A percentile compares a stretch with the other conserved stretches of the same genome.
These are phyloP conservation scores for Fusarium pininemorale DNA, from an alignment of 2,329 filamentous ascomycete species.

Conservation along the genomic window DNA sequence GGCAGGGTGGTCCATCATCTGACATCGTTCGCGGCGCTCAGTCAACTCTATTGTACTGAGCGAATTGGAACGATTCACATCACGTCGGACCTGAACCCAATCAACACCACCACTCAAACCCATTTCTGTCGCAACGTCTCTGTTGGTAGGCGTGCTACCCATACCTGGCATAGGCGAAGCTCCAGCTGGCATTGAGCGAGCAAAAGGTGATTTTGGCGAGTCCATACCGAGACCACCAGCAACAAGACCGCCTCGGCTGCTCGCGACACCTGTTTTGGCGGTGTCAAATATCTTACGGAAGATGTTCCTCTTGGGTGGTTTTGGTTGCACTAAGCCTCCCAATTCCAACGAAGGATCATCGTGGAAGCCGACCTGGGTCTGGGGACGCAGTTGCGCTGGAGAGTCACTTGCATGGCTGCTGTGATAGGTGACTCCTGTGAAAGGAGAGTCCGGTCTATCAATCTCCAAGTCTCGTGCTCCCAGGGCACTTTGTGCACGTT, in stretches of 20 bases:
- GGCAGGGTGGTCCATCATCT: slow-evolving; percentile 92
- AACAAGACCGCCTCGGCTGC: slow-evolving; percentile 84
- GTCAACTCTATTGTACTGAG: slow-evolving; percentile 86
- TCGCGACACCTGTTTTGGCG: slow-evolving; percentile 92
- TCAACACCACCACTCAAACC: slow-evolving; percentile 73
- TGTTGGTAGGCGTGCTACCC: slow-evolving; percentile 49
- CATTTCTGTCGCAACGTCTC: slow-evolving; percentile 73
- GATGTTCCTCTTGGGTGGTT: slow-evolving; percentile 85
- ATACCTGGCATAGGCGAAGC: slow-evolving; percentile 56
- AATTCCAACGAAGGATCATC: slow-evolving; percentile 75
- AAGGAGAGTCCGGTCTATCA: slow-evolving; percentile 68
- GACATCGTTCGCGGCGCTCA: slow-evolving; percentile 87
- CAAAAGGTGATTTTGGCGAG: slow-evolving; percentile 54
- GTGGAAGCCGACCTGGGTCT: slow-evolving; percentile 72
- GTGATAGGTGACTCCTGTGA: slow-evolving; percentile 88
- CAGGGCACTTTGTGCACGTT: slow-evolving; percentile 71
- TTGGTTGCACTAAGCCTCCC: slow-evolving; percentile 80
- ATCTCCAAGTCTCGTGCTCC: slow-evolving; percentile 66
- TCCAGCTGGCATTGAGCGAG: slow-evolving; percentile 52
- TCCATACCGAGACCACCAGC: slow-evolving; percentile 57
- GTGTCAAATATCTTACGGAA: slow-evolving; percentile 96
- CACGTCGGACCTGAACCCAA: slow-evolving; percentile 97
- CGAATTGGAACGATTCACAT: slow-evolving; percentile 95
- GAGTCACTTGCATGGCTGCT: slow-evolving; percentile 78
- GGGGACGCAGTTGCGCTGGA: slow-evolving; percentile 62